Conservation (phyloP, 495 filamentous ascomycete genomes). For the Thermothielavioides terrestris region DNA sequence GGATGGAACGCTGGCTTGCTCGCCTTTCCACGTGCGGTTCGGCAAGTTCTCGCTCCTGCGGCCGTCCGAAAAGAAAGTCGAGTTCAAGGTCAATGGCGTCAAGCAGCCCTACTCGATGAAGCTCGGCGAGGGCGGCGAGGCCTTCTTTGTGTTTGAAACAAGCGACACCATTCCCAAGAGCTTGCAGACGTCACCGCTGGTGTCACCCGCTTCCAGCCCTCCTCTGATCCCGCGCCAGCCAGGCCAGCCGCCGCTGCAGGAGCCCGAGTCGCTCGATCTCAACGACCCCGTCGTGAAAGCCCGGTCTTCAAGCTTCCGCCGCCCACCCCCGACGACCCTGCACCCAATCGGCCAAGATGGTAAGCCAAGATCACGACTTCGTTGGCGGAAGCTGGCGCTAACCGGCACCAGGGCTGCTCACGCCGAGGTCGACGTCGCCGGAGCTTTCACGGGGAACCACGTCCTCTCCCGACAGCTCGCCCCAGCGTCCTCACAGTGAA, state of each 20-base stretch:
- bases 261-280: slow-evolving; percentile 79
- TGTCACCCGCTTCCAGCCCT: slow-evolving; percentile 79
- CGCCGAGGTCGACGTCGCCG: slow-evolving; percentile 56
- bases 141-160: slow-evolving; percentile 98
- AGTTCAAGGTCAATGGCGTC: slow-evolving; percentile 87
- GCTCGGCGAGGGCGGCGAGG: slow-evolving; percentile 92
- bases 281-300: slow-evolving; percentile 31
- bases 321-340: slow-evolving; percentile 32
- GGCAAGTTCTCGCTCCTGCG: slow-evolving; percentile 95
- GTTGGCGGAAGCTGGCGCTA: not conserved
- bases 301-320: slow-evolving; percentile 25
- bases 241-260: slow-evolving; percentile 50
- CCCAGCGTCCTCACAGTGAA: slow-evolving; percentile 37
- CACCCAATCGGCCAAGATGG: slow-evolving; percentile 21
- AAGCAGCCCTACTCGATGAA: slow-evolving; percentile 98
- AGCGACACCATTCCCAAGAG: slow-evolving; percentile 77
- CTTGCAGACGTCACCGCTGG: slow-evolving; percentile 86
- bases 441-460: slow-evolving; percentile 41
- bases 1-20: slow-evolving; percentile 80
- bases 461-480: slow-evolving; percentile 35
- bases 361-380: slow-evolving; percentile 4
- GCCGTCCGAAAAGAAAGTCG: slow-evolving; percentile 98
- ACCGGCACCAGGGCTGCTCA: slow-evolving; percentile 43
- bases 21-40: slow-evolving; percentile 97
- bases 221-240: slow-evolving; percentile 51